phyloP scores from a whole-genome alignment of 768 basidiomycete genomes.

The Macrolepiota dolichaula region DNA sequence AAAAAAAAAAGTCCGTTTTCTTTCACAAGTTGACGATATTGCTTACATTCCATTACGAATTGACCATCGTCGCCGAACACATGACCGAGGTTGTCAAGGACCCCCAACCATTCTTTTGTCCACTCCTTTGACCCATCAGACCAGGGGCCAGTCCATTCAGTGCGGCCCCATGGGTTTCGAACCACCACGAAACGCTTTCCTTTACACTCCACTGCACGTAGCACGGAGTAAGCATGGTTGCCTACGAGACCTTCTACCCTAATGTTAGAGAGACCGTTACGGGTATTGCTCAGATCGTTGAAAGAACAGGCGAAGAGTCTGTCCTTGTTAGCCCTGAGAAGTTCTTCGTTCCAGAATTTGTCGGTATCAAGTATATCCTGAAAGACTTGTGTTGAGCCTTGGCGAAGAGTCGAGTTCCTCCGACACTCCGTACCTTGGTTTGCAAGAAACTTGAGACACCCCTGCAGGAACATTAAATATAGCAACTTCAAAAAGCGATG shows the following conservation, averaged over 20 bases:
- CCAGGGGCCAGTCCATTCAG: slow-evolving; percentile 49
- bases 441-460: slow-evolving; percentile 42
- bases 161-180: slow-evolving; percentile 48
- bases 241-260: slow-evolving; percentile 36
- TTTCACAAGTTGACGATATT: background rate
- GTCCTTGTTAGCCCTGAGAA: slow-evolving; percentile 46
- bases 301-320: slow-evolving; percentile 53
- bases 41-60: slow-evolving; percentile 48
- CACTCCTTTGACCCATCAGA: slow-evolving; percentile 48
- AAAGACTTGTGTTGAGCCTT: background rate
- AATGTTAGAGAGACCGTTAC: slow-evolving; percentile 24
- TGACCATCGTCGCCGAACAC: slow-evolving; percentile 45
- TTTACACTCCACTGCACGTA: slow-evolving; percentile 39
- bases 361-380: slow-evolving; percentile 47
- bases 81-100: slow-evolving; percentile 35
- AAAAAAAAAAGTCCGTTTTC: background rate
- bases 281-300: slow-evolving; percentile 28
- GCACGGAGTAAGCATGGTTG: slow-evolving; percentile 45
- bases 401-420: background rate
- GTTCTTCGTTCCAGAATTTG: slow-evolving; percentile 53
- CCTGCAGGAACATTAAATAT: slow-evolving; percentile 18
- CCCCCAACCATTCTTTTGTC: slow-evolving; percentile 43
- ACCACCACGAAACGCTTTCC: slow-evolving; percentile 47
- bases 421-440: slow-evolving; percentile 29
- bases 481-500: background rate